A percentile compares a stretch with the other conserved stretches of the same genome.
Evolutionary conservation across 1,139 yeast genomes (phyloP).

Genomic region (Meyerozyma sp.): DNA sequence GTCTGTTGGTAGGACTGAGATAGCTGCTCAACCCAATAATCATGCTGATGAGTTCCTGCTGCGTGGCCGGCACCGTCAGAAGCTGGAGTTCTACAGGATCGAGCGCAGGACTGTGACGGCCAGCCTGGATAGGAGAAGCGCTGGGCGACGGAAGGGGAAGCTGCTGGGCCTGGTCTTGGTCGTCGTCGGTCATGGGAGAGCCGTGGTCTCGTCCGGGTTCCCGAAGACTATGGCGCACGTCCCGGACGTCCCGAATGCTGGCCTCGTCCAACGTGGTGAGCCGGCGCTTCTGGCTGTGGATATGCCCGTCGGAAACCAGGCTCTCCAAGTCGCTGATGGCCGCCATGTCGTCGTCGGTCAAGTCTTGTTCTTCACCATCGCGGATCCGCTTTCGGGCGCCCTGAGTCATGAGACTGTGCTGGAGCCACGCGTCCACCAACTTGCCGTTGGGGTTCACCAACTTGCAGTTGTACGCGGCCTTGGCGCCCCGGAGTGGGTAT

Average conservation of each 20-base stretch:
- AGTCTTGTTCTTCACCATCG: constrained; percentile 8
- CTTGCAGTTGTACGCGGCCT: constrained; percentile 30
- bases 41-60: constrained; percentile 34
- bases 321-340: constrained; percentile 23
- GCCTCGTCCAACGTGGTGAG: constrained; percentile 14
- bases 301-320: constrained; percentile 19
- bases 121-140: constrained; percentile 55
- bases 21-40: constrained; percentile 30
- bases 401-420: constrained; percentile 17
- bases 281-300: constrained; percentile 40
- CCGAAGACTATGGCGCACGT: constrained; percentile 16
- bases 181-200: constrained; percentile 30
- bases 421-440: constrained; percentile 30
- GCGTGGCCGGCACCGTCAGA: constrained; percentile 30
- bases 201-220: constrained; percentile 25
- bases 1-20: constrained; percentile 34
- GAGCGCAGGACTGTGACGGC: constrained; percentile 10
- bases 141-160: constrained; percentile 65
- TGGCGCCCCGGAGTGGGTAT: constrained; percentile 29
- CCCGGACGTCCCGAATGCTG: constrained; percentile 6
- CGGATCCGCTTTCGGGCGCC: constrained; percentile 12
- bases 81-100: constrained; percentile 21
- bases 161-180: constrained; percentile 30
- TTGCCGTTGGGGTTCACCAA: constrained; percentile 29
- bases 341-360: constrained; percentile 7